Evolutionary conservation across 1,284 basidiomycete genomes (phyloP), one percentile per base, ranked within the genome.

Genomic region (Rhodotorula sp.): DNA sequence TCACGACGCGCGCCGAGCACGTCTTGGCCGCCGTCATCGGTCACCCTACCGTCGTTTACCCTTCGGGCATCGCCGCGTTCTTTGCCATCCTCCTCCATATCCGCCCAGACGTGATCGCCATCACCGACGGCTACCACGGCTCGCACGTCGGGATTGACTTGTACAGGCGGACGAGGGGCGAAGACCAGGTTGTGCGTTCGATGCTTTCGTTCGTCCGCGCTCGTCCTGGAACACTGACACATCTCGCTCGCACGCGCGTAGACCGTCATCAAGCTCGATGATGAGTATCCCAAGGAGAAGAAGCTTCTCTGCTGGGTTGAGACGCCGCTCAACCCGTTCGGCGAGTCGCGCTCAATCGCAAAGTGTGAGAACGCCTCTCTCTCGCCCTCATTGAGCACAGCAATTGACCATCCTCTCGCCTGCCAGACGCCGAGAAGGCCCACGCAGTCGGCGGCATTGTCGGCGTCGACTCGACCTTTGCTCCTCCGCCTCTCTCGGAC

Each of bases 251-350:
- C 29, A 6, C 4, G 5, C 8, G 44, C 8, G 44, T 52, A 62
- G 61, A 24, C 9, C 2, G 34, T 63, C n/a, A 64, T 68, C 59
- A 48, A 49, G 36, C 59, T 93, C 9, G 90, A 93, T 64, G 86
- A 89, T 5, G 90, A 85, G 76, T 81, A 85, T 76, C 81, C 85
- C 39, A 89, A 89, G 22, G 91, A 92, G 78, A 66, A 62, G 22
- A 74, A 66, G 39, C 62, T 76, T 49, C 75, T 94, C 7, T 90
- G 90, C 73, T 95, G 92, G 91, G 81, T 95, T 30, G 93, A 96
- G 81, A 92, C 90, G 0, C 93, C 94, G 1, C 76, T 93, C 71
- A 95, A 96, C 78, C 93, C 94, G 2, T 90, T 86, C 0, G 93
- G 93, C 54, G 89, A 91, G 79, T 87, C 89, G 20, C 63, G 90